These are phyloP conservation scores for Astragalus glycyphyllos DNA, from an alignment of 306 rosid species.

Conservation along the genomic window DNA sequence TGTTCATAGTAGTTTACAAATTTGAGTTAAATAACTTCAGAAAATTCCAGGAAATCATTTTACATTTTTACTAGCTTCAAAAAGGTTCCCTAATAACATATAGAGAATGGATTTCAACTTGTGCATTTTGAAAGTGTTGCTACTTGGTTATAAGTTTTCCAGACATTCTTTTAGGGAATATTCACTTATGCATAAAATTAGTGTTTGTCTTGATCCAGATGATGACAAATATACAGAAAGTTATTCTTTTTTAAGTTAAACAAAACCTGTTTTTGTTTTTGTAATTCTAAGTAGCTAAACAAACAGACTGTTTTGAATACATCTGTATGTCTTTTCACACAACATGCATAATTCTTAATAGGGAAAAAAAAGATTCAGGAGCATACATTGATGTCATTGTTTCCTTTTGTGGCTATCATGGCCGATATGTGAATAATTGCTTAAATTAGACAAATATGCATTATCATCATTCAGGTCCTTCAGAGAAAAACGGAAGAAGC, in stretches of 20 bases:
- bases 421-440: conserved; percentile 7
- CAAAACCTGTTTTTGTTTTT: background rate
- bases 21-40: background rate
- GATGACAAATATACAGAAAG: conserved; percentile 32
- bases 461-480: conserved; percentile 74
- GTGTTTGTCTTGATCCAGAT: conserved; percentile 1
- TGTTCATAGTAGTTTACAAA: too few species aligned
- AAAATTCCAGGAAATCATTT: conserved; percentile 15
- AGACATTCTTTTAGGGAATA: conserved; percentile 8
- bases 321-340: conserved; percentile 14
- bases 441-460: conserved; percentile 24
- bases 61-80: conserved; percentile 17
- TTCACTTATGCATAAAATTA: conserved; percentile 7
- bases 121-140: conserved; percentile 3
- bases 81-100: conserved; percentile 3
- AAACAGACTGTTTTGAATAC: conserved; percentile 13
- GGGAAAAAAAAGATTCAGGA: conserved; percentile 21
- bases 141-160: conserved; percentile 20
- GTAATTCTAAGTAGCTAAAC: conserved; percentile 18
- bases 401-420: conserved; percentile 37
- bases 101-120: conserved; percentile 3
- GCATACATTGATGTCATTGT: conserved; percentile 5
- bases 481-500: conserved; percentile 99
- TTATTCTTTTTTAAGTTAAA: conserved; percentile 15
- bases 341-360: conserved; percentile 18